A percentile compares a stretch with the other conserved stretches of the same genome.
These are phyloP conservation scores for Didymella pinodella DNA, from an alignment of 2,329 filamentous ascomycete species.

Conservation along the genomic window DNA sequence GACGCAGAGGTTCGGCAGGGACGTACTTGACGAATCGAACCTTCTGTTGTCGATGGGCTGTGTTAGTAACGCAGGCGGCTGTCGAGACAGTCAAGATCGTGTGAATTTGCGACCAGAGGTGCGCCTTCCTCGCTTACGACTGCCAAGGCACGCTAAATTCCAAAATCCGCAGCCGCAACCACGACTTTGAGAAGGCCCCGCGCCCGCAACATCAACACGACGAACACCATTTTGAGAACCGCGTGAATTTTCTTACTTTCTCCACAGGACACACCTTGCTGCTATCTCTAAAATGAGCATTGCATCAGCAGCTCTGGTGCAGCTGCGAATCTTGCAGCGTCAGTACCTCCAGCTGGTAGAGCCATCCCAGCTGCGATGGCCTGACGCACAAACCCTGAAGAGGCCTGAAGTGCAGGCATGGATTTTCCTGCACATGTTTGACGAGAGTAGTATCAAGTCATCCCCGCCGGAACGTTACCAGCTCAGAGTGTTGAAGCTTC, in stretches of 20 bases:
- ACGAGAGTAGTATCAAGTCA: slow-evolving; percentile 62
- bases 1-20: slow-evolving; percentile 17
- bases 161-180: slow-evolving; percentile 8
- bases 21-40: slow-evolving; percentile 49
- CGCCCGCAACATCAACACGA: slow-evolving; percentile 8
- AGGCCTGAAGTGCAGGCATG: slow-evolving; percentile 69
- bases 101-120: slow-evolving; percentile 14
- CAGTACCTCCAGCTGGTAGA: slow-evolving; percentile 84
- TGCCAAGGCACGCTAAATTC: background rate
- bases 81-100: slow-evolving; percentile 13
- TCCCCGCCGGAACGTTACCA: slow-evolving; percentile 75
- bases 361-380: slow-evolving; percentile 67
- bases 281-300: slow-evolving; percentile 25
- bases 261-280: background rate
- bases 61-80: slow-evolving; percentile 35
- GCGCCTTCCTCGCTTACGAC: slow-evolving; percentile 20
- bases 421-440: slow-evolving; percentile 73
- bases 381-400: slow-evolving; percentile 65
- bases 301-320: slow-evolving; percentile 17
- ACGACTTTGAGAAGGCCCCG: slow-evolving; percentile 5
- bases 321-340: slow-evolving; percentile 62
- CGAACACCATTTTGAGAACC: slow-evolving; percentile 2
- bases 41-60: slow-evolving; percentile 38
- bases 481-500: slow-evolving; percentile 74
- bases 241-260: background rate